These are phyloP conservation scores for Orbilia ellipsospora DNA, from an alignment of 2,329 filamentous ascomycete genomes.

Conservation along the genomic window DNA sequence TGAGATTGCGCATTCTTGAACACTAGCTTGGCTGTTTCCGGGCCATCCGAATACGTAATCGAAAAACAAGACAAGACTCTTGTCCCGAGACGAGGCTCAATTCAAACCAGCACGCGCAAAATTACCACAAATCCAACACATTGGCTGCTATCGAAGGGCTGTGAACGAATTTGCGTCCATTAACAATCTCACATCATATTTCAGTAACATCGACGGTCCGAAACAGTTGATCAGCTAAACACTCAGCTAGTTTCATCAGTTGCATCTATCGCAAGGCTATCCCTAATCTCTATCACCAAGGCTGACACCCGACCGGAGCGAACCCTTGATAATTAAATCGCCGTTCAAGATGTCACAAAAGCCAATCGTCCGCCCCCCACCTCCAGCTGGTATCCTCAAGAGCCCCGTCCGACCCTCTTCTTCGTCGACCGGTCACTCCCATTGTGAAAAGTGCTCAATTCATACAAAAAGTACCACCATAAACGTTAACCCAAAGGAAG, in stretches of 20 bases:
- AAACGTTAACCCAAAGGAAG: conserved; percentile 14
- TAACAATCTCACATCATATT: too few species aligned
- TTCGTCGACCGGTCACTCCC: conserved; percentile 19
- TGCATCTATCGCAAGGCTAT: too few species aligned
- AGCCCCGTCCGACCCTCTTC: conserved; percentile 9
- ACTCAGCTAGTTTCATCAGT: too few species aligned
- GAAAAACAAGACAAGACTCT: conserved; percentile 16
- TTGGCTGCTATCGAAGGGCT: not conserved
- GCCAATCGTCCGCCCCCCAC: conserved; percentile 26
- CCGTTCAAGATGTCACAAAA: conserved; percentile 27
- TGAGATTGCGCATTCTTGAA: too few species aligned
- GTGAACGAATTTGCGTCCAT: too few species aligned
- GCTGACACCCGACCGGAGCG: too few species aligned
- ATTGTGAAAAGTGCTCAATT: conserved; percentile 37
- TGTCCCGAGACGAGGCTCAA: not conserved
- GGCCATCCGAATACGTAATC: conserved; percentile 48
- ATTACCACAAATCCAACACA: conserved; percentile 50
- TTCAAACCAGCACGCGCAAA: not conserved
- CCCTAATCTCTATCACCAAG: too few species aligned
- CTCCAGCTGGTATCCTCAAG: conserved; percentile 27
- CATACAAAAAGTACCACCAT: conserved; percentile 29
- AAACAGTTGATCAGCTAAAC: too few species aligned
- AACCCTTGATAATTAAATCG: too few species aligned
- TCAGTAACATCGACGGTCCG: too few species aligned
- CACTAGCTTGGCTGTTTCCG: too few species aligned